phyloP scores from a whole-genome alignment of 352 stramenopile species.

The Phytophthora lateralis region DNA sequence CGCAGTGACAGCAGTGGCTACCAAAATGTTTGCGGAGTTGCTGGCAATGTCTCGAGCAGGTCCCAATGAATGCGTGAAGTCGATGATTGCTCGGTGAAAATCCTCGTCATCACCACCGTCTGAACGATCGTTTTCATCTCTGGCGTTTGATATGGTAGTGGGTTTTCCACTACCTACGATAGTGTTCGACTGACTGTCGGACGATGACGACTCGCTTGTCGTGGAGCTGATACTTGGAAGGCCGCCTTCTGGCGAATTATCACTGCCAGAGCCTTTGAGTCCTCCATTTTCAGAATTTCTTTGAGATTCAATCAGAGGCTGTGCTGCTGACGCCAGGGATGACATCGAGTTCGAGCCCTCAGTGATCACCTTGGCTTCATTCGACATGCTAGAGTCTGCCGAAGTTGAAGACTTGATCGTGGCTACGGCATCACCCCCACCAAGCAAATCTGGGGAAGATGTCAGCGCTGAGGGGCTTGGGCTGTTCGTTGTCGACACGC shows the following conservation, averaged over 20 bases:
- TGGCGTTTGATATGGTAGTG: slow-evolving; percentile 13
- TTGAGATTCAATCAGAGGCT: slow-evolving; percentile 4
- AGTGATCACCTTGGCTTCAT: neutral
- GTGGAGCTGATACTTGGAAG: slow-evolving; percentile 7
- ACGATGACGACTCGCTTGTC: slow-evolving; percentile 2
- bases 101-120: slow-evolving; percentile 15
- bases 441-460: slow-evolving; percentile 8
- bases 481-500: neutral
- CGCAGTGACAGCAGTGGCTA: slow-evolving; percentile 52
- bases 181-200: slow-evolving; percentile 9
- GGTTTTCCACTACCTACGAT: slow-evolving; percentile 11
- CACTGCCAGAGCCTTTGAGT: slow-evolving; percentile 11
- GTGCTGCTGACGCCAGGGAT: slow-evolving; percentile 15
- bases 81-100: slow-evolving; percentile 30
- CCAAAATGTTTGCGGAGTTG: slow-evolving; percentile 56
- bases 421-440: slow-evolving; percentile 3
- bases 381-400: slow-evolving; percentile 9
- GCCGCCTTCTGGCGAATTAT: slow-evolving; percentile 1
- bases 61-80: slow-evolving; percentile 30
- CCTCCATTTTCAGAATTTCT: neutral
- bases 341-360: slow-evolving; percentile 12
- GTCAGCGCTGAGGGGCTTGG: slow-evolving; percentile 8
- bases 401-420: slow-evolving; percentile 7
- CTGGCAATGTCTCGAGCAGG: slow-evolving; percentile 43
- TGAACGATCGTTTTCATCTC: slow-evolving; percentile 6